Evolutionary conservation across 257 asterid genomes (phyloP), one percentile per base, ranked within the genome.

Genomic region (Penstemon barbatus): DNA sequence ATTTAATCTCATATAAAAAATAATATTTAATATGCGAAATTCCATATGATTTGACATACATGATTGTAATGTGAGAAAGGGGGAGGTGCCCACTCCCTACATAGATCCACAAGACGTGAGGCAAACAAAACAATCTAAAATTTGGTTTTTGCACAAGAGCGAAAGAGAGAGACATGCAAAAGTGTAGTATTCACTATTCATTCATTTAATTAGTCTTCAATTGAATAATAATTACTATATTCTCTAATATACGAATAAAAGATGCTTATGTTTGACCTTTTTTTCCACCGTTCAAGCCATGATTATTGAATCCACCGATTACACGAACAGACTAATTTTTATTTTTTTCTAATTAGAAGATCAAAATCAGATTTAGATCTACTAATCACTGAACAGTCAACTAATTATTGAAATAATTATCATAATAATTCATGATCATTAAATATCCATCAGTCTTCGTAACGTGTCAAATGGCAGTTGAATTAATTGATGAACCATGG

Each of bases 251-350:
- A 59, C 45, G 49, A 50, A 56, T 45, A 51, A 38, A 9, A 53
- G 52, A 33, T 58, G 40, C 36, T 18, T 11, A 58, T 8, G 57
- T 74, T 80, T 77, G 80, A 74, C 80, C 75, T 8, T 13, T 60
- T 60, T 70, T 18, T n/a, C 68, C 83, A 74, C 71, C 61, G 68
- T 53, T 73, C 69, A 63, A 63, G 81, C 74, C 76, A 81, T 78
- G 86, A 78, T 81, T 25, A 25, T 25, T 77, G 75, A 63, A 69
- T 66, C 67, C 79, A 50, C 74, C 42, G 4, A 65, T 33, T 41
- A 56, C 45, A 62, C 36, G 54, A 58, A 55, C 67, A 71, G 15
- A 57, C 71, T 61, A 18, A 52, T 33, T 61, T 50, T 63, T n/a
- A 53, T 54, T 58, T 13, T 50, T 38, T 64, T 25, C 33, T 25